Percentiles rank a stretch among this genome's conserved stretches.
Conservation (phyloP, 345 rosid species). For the Odontarrhena argentea region DNA sequence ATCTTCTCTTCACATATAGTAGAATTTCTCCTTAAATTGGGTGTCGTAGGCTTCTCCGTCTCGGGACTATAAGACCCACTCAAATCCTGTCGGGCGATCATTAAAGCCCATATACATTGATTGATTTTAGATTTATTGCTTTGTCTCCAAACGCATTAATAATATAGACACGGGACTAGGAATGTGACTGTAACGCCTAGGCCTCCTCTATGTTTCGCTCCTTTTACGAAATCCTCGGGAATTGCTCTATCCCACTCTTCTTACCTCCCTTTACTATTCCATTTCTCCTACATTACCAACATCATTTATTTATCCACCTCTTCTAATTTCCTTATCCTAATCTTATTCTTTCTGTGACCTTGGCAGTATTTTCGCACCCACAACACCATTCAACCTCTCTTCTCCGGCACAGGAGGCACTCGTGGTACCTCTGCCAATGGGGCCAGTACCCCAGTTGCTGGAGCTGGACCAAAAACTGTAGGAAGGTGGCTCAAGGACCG, state of each 20-base stretch:
- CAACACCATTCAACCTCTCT: conserved; percentile 77
- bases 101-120: neutral
- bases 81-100: conserved; percentile 19
- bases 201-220: conserved; percentile 9
- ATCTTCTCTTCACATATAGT: neutral
- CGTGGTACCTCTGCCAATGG: conserved; percentile 56
- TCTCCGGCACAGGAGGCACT: conserved; percentile 58
- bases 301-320: neutral
- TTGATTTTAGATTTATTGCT: conserved; percentile 13
- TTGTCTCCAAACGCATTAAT: conserved; percentile 15
- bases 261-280: neutral
- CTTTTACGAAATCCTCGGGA: no score
- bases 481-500: conserved; percentile 98
- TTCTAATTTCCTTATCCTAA: neutral
- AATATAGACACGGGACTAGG: neutral
- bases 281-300: neutral
- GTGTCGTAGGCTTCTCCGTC: conserved; percentile 23
- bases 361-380: conserved; percentile 81
- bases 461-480: conserved; percentile 66
- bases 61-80: conserved; percentile 36
- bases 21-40: neutral
- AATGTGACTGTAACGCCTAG: conserved; percentile 21
- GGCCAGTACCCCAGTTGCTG: conserved; percentile 56
- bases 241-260: no score
- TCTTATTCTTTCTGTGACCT: neutral